Conservation (phyloP, 495 filamentous ascomycete genomes). For the Alectoria sarmentosa region DNA sequence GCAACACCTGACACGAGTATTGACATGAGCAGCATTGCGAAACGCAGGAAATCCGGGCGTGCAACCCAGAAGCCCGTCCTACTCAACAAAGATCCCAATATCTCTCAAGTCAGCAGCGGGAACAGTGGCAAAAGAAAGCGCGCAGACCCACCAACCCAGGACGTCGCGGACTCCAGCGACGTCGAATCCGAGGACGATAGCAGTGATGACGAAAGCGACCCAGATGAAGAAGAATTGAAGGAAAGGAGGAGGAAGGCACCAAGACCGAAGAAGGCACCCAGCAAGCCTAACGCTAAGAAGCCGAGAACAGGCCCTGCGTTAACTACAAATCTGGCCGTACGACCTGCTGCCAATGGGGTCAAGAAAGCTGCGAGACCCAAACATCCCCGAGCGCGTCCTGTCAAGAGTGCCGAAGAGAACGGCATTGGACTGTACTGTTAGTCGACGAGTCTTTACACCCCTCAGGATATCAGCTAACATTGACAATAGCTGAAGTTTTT, state of each 20-base stretch:
- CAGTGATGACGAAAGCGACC: slow-evolving; percentile 42
- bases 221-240: slow-evolving; percentile 61
- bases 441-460: slow-evolving; percentile 27
- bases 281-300: slow-evolving; percentile 42
- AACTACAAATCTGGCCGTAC: slow-evolving; percentile 42
- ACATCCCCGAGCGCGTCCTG: slow-evolving; percentile 53
- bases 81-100: slow-evolving; percentile 44
- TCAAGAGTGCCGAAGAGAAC: slow-evolving; percentile 51
- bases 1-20: slow-evolving; percentile 24
- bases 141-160: slow-evolving; percentile 28
- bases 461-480: neutral
- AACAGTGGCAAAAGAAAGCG: slow-evolving; percentile 51
- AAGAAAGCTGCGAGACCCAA: slow-evolving; percentile 38
- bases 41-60: slow-evolving; percentile 74
- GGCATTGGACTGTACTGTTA: slow-evolving; percentile 72
- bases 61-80: slow-evolving; percentile 65
- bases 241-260: slow-evolving; percentile 46
- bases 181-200: slow-evolving; percentile 47
- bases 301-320: slow-evolving; percentile 57
- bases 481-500: slow-evolving; percentile 67
- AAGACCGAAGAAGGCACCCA: slow-evolving; percentile 56
- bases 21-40: slow-evolving; percentile 44
- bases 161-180: slow-evolving; percentile 38
- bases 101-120: slow-evolving; percentile 29
- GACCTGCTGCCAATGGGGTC: slow-evolving; percentile 41